A percentile compares a stretch with the other conserved stretches of the same genome.
phyloP scores from a whole-genome alignment of 768 basidiomycete genomes.

The Tricholoma flavovirens region DNA sequence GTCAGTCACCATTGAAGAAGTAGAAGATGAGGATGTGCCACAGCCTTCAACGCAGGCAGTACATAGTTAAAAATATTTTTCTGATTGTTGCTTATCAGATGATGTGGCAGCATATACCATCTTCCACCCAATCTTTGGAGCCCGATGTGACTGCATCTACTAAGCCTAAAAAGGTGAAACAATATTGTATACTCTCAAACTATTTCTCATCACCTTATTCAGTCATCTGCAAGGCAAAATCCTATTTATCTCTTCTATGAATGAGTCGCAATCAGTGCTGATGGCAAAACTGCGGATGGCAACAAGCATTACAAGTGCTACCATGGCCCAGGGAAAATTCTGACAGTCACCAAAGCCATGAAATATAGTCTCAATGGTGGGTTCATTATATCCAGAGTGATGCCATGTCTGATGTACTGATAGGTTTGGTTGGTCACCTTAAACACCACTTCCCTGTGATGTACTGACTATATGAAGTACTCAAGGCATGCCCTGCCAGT shows the following conservation, averaged over 20 bases:
- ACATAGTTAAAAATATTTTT: neutral
- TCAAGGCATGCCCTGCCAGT: neutral
- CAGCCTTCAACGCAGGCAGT: neutral
- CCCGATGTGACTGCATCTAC: neutral
- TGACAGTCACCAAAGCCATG: constrained; percentile 13
- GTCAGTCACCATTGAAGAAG: neutral
- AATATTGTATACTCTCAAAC: neutral
- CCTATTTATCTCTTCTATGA: neutral
- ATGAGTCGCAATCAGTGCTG: neutral
- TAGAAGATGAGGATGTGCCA: neutral
- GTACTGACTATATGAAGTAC: neutral
- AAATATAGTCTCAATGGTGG: constrained; percentile 2
- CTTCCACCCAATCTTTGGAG: neutral
- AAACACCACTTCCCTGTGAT: neutral
- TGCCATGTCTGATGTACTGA: neutral
- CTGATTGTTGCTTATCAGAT: neutral
- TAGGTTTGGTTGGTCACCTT: neutral
- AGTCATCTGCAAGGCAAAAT: neutral
- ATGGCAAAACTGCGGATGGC: constrained; percentile 6
- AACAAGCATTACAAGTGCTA: constrained; percentile 18
- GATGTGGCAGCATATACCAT: neutral
- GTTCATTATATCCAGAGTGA: neutral
- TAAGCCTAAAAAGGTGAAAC: neutral
- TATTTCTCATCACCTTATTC: neutral
- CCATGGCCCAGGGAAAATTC: constrained; percentile 13